A percentile compares a stretch with the other conserved stretches of the same genome.
phyloP scores from a whole-genome alignment of 2,329 filamentous ascomycete species.

The Arachnomyces sp. region DNA sequence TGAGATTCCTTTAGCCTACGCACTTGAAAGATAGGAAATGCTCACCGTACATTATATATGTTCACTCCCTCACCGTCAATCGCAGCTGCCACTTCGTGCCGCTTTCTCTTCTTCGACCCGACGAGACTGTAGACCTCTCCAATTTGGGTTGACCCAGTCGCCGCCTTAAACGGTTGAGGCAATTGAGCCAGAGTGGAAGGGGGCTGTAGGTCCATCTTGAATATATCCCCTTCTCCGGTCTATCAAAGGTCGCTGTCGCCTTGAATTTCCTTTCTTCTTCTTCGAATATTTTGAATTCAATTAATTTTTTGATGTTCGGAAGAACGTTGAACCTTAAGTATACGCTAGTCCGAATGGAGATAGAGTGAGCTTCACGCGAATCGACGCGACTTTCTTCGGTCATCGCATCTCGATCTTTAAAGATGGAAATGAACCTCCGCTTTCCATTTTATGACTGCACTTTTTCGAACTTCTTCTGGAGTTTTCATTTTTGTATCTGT shows the following conservation, averaged over 20 bases:
- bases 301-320: too few relatives aligned
- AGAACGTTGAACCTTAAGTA: too few relatives aligned
- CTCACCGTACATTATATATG: constrained; percentile 49
- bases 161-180: constrained; percentile 35
- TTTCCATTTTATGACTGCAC: too few relatives aligned
- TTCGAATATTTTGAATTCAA: too few relatives aligned
- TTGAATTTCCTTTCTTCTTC: too few relatives aligned
- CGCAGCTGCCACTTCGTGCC: constrained; percentile 52
- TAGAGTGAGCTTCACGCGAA: too few relatives aligned
- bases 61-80: constrained; percentile 55
- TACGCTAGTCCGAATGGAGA: too few relatives aligned
- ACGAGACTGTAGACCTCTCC: constrained; percentile 46
- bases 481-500: too few relatives aligned
- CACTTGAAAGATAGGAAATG: neutral
- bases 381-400: too few relatives aligned
- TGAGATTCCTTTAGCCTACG: constrained; percentile 22
- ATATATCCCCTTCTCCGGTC: constrained; percentile 6
- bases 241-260: neutral
- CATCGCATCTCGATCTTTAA: too few relatives aligned
- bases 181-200: constrained; percentile 39
- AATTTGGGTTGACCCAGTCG: constrained; percentile 33
- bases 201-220: constrained; percentile 35
- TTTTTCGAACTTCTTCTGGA: too few relatives aligned
- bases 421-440: too few relatives aligned
- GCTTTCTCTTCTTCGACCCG: constrained; percentile 51